Conservation (phyloP, 75 land plant genomes). For the Isoetes taiwanensis region DNA sequence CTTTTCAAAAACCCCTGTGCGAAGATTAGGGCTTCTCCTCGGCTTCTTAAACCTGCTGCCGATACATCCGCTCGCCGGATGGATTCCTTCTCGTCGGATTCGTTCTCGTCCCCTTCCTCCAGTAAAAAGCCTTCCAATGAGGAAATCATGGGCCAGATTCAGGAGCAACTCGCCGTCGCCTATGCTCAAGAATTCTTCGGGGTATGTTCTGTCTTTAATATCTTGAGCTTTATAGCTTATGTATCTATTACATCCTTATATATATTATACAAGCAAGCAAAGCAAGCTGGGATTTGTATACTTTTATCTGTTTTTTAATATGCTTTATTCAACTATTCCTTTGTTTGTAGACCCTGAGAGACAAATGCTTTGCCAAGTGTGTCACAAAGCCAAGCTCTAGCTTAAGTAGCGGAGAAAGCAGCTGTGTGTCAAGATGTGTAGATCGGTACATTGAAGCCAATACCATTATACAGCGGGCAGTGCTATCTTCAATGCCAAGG, state of each 20-base stretch:
- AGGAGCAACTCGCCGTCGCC: conserved; percentile 74
- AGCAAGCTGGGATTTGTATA: background rate
- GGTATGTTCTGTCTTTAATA: conserved; percentile 16
- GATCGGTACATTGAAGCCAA: conserved; percentile 98
- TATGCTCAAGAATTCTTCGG: conserved; percentile 76
- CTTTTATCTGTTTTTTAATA: background rate
- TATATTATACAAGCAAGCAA: background rate
- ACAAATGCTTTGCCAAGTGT: conserved; percentile 85
- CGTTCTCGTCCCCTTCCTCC: conserved; percentile 14
- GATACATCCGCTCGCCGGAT: conserved; percentile 9
- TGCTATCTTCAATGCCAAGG: conserved; percentile 34
- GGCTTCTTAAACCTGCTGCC: too few relatives aligned
- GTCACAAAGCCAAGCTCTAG: conserved; percentile 83
- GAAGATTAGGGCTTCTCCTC: too few relatives aligned
- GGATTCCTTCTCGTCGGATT: conserved; percentile 42
- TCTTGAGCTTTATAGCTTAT: background rate
- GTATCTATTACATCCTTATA: background rate
- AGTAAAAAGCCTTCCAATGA: conserved; percentile 21
- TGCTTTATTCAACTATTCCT: background rate
- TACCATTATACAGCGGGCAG: conserved; percentile 63
- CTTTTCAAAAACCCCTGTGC: too few relatives aligned
- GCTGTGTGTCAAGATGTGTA: conserved; percentile 84
- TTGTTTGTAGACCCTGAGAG: conserved; percentile 53
- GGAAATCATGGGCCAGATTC: conserved; percentile 52
- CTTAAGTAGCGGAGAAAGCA: conserved; percentile 80